Evolutionary conservation across 805 yeast species (phyloP), one percentile per base, ranked within the genome.

Genomic region (Huiozyma naganishii): DNA sequence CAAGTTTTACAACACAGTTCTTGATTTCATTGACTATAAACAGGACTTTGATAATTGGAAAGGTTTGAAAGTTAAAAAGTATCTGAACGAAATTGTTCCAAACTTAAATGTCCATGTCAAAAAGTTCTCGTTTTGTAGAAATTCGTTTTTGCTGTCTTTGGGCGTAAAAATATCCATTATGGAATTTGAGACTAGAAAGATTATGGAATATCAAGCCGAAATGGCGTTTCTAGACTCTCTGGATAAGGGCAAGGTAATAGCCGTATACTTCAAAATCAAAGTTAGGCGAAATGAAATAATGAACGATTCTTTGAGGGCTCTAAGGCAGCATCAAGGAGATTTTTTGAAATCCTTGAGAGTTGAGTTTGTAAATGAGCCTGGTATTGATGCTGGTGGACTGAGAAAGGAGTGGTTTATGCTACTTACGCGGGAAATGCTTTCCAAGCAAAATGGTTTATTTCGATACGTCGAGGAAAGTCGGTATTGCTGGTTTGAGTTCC

Each of bases 341-440:
- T 68, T 88, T 45, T 78, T 82, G 52, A 88, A 89, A 55, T 74
- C 86, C 1, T 62, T 90, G 29, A 73, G 77, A 48, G 81, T 92
- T 7, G 89, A 84, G 53, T 90, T 92, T 59, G 66, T 81, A 4
- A 80, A 80, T 46, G 98, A 90, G 57, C 94, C 89, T 0, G 98
- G 97, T 0, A 75, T 90, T 23, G 98, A 90, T 66, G 97, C 88
- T 0, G 97, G 98, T 2, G 98, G 98, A 0, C 70, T 90, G 46
- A 77, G 82, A 53, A 89, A 88, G 56, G 98, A 90, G 56, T 90
- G 98, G 98, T 89, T 92, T 61, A 68, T 78, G 40, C 63, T 89
- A 35, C 66, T 92, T 35, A 79, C 84, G 1, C 75, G 74, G 45
- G 80, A 81, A 27, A 60, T 90, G 1, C 83, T 89, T 57, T 74